Evolutionary conservation across 768 basidiomycete species (phyloP), one percentile per base, ranked within the genome.

Genomic region (Lentinula boryana): DNA sequence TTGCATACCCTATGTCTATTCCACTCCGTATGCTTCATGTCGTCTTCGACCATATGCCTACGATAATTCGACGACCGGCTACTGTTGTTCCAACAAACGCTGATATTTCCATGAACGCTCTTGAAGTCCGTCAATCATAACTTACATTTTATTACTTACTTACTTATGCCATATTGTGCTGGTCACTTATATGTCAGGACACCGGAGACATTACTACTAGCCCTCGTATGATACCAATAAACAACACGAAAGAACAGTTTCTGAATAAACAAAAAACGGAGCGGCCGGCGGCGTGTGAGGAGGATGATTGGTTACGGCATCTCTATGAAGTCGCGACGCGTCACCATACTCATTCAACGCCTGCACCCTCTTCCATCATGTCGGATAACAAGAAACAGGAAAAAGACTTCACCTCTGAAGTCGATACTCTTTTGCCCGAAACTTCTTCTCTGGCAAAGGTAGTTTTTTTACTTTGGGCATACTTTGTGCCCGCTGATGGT

Each of bases 371-470:
- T 74, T 72, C 71, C 72, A 81, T 73, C 68, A 92, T 91, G 90
- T 79, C 89, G 44, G 91, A 92, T 65, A 82, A 84, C 72, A 87
- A 86, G 77, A 89, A 91, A 74, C 88, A 91, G 74, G 91, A 93
- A 70, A 87, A 84, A 70, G 95, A 98, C 70, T 97, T 80, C 65
- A 89, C 92, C 0, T 78, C 82, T 56, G 94, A 98, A 72, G 94
- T 95, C 4, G 83, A 91, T 68, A 78, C 77, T 8, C 73, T 94
- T 3, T 72, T 95, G 5, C 88, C 88, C 32, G 85, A 92, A 68
- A 84, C 84, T 0, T 81, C 81, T 59, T 66, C 79, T 7, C 70
- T 91, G 7, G 86, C 85, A n/a, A 82, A 91, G 84, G 95, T 95
- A 63, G 65, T 81, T 27, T 54, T 35, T 40, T 6, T 18, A 33